Percentiles rank a stretch among this genome's conserved stretches.
phyloP scores from a whole-genome alignment of 2,329 filamentous ascomycete genomes.

The Xylariaceae sp. region DNA sequence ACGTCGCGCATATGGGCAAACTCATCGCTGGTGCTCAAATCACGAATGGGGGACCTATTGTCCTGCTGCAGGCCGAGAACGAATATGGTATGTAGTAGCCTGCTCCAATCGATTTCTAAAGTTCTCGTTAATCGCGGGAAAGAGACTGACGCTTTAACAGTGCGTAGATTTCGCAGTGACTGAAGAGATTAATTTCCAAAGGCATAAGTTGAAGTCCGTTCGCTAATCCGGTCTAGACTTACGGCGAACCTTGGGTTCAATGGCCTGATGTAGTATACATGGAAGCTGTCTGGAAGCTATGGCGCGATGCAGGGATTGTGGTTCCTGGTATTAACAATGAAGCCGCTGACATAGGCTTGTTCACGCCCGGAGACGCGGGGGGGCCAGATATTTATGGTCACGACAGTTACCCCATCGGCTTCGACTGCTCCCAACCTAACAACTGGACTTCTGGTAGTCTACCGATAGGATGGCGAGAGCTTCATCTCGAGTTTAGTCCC shows the following conservation, averaged over 20 bases:
- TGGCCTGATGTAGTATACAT: slow-evolving; percentile 62
- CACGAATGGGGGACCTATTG: slow-evolving; percentile 76
- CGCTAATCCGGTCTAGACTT: slow-evolving; percentile 3
- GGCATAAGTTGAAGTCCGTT: background rate
- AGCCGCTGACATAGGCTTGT: slow-evolving; percentile 9
- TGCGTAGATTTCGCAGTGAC: no score
- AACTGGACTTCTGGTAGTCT: slow-evolving; percentile 19
- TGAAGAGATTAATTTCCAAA: background rate
- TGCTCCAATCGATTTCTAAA: background rate
- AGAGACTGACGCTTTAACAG: no score
- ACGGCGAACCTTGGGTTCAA: slow-evolving; percentile 50
- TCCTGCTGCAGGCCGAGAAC: slow-evolving; percentile 77
- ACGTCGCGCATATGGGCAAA: slow-evolving; percentile 57
- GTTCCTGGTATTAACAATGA: slow-evolving; percentile 59
- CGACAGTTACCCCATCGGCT: slow-evolving; percentile 59
- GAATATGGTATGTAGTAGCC: slow-evolving; percentile 51
- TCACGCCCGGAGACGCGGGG: slow-evolving; percentile 12
- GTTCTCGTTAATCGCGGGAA: background rate
- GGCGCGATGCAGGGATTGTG: slow-evolving; percentile 63
- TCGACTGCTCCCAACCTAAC: slow-evolving; percentile 54
- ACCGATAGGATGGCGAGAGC: slow-evolving; percentile 7
- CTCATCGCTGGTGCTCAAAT: slow-evolving; percentile 74
- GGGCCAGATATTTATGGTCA: slow-evolving; percentile 41
- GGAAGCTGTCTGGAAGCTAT: slow-evolving; percentile 34
- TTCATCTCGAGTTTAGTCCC: slow-evolving; percentile 19